Percentiles rank a stretch among this genome's conserved stretches.
Conservation (phyloP, 495 filamentous ascomycete genomes). For the Peziza echinospora region DNA sequence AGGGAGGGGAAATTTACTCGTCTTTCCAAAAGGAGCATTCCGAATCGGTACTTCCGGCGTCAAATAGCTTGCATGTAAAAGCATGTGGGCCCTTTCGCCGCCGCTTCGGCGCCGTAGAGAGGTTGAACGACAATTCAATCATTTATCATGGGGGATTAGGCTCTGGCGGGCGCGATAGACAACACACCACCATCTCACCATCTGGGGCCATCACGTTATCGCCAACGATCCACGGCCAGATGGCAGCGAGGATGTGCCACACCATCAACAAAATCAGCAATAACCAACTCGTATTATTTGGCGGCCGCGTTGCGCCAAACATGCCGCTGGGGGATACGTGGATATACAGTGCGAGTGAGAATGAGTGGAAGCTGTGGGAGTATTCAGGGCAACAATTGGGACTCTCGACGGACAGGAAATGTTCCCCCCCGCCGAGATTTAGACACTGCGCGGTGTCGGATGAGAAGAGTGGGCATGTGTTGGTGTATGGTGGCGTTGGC, state of each 20-base stretch:
- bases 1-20: too few species aligned
- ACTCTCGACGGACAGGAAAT: neutral
- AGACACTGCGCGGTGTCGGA: neutral
- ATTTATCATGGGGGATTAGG: conserved; percentile 42
- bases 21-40: too few species aligned
- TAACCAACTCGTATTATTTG: conserved; percentile 35
- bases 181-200: conserved; percentile 1
- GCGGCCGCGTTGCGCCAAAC: conserved; percentile 56
- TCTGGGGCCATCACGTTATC: neutral
- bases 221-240: conserved; percentile 3
- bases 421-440: neutral
- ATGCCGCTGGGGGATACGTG: conserved; percentile 48
- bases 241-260: conserved; percentile 49
- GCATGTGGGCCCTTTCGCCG: too few species aligned
- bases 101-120: conserved; percentile 27
- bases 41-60: too few species aligned
- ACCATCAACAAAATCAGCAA: conserved; percentile 39
- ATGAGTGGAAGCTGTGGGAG: conserved; percentile 38
- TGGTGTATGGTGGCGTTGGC: conserved; percentile 52
- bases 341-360: conserved; percentile 32
- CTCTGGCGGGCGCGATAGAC: conserved; percentile 4
- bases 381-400: neutral
- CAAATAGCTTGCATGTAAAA: too few species aligned
- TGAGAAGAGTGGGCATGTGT: conserved; percentile 18
- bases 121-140: conserved; percentile 21